Conservation (phyloP, 176 grass and related monocot genomes). For the Juncus effusus region DNA sequence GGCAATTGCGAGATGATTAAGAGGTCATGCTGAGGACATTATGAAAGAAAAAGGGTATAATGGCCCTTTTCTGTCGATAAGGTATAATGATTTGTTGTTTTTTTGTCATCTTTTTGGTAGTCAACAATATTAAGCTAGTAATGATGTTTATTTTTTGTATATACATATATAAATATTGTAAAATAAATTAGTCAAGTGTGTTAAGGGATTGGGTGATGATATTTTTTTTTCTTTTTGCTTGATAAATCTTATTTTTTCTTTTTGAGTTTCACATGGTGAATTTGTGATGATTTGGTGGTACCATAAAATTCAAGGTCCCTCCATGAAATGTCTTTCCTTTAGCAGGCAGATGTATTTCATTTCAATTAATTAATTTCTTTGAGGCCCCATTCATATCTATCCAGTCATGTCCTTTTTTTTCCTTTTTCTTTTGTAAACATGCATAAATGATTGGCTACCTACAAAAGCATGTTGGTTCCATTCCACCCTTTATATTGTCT, state of each 20-base stretch:
- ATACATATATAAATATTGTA: not conserved
- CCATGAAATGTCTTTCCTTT: slow-evolving; percentile 22
- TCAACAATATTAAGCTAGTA: slow-evolving; percentile 1
- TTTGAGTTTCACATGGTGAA: slow-evolving; percentile 19
- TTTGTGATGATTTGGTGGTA: slow-evolving; percentile 23
- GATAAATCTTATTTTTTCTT: no score
- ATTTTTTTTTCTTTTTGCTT: not conserved
- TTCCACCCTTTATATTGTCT: no score
- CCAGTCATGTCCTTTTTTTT: no score
- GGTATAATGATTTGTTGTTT: slow-evolving; percentile 3
- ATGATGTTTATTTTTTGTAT: not conserved
- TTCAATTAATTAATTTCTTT: slow-evolving; percentile 22
- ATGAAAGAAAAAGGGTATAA: slow-evolving; percentile 16
- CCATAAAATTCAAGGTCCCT: slow-evolving; percentile 25
- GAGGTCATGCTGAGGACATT: slow-evolving; percentile 9
- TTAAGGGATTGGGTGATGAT: not conserved
- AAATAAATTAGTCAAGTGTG: slow-evolving; percentile 1
- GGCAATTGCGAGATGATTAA: slow-evolving; percentile 20
- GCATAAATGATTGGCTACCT: no score
- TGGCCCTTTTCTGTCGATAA: not conserved
- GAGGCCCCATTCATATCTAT: slow-evolving; percentile 12
- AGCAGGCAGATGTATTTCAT: slow-evolving; percentile 11
- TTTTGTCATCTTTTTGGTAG: not conserved
- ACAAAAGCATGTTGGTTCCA: no score
- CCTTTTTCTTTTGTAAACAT: no score